Evolutionary conservation across 176 grass and related monocot genomes (phyloP).

Genomic region (Musa acuminata): DNA sequence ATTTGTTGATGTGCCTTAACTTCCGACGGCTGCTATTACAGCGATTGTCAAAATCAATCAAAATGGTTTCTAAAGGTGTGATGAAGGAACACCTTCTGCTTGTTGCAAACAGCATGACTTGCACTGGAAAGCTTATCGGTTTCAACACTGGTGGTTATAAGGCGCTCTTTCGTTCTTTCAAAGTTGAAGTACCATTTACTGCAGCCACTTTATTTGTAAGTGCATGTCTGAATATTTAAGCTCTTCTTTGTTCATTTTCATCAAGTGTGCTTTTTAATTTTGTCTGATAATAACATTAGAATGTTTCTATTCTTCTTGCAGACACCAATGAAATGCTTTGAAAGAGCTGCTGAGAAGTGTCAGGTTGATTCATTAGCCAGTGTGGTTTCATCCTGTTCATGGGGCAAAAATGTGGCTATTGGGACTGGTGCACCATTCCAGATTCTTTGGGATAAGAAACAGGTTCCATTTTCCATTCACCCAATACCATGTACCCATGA

Average conservation of each 20-base stretch:
- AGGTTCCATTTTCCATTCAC: slow-evolving; percentile 33
- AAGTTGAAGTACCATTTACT: slow-evolving; percentile 98
- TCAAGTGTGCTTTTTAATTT: slow-evolving; percentile 13
- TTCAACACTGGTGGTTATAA: slow-evolving; percentile 79
- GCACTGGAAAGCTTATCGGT: slow-evolving; percentile 72
- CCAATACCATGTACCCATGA: not conserved
- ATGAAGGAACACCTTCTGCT: slow-evolving; percentile 83
- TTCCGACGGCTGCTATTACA: slow-evolving; percentile 32
- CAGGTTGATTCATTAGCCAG: slow-evolving; percentile 71
- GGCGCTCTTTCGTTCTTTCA: slow-evolving; percentile 71
- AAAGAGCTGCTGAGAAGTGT: slow-evolving; percentile 87
- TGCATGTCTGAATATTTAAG: slow-evolving; percentile 13
- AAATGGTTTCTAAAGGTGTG: slow-evolving; percentile 63
- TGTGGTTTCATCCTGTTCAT: slow-evolving; percentile 84
- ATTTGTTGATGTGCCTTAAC: not conserved
- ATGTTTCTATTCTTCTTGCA: slow-evolving; percentile 29
- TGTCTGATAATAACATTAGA: not conserved
- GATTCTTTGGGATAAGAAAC: slow-evolving; percentile 85
- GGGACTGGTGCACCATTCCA: slow-evolving; percentile 86
- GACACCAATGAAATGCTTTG: slow-evolving; percentile 99
- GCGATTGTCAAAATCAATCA: slow-evolving; percentile 61
- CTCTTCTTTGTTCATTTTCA: slow-evolving; percentile 24
- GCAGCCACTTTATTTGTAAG: slow-evolving; percentile 92
- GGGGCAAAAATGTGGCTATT: slow-evolving; percentile 78
- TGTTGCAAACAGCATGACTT: slow-evolving; percentile 87